A percentile compares a stretch with the other conserved stretches of the same genome.
phyloP scores from a whole-genome alignment of 139 green algal species.

The Tetradesmus lagerheimii region DNA sequence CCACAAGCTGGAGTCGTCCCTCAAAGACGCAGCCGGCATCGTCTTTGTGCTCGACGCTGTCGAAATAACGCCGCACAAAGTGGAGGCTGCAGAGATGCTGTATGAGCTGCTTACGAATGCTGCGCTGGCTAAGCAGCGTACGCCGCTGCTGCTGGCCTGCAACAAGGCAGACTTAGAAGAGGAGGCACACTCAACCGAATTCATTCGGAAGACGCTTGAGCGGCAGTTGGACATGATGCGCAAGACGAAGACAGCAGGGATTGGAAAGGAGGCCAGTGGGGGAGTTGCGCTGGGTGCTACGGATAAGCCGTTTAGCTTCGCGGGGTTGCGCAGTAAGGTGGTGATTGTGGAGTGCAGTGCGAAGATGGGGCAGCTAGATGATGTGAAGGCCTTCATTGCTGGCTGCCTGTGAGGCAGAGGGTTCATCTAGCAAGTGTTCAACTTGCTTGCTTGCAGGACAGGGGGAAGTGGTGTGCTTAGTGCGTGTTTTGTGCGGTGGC shows the following conservation, averaged over 20 bases:
- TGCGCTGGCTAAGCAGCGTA: conserved; percentile 56
- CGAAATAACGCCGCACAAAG: conserved; percentile 79
- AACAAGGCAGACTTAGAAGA: conserved; percentile 93
- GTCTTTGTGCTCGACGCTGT: conserved; percentile 90
- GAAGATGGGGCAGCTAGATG: conserved; percentile 20
- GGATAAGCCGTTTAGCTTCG: conserved; percentile 44
- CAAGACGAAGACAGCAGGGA: conserved; percentile 67
- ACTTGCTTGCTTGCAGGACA: not conserved
- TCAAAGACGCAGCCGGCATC: conserved; percentile 71
- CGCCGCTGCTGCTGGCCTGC: conserved; percentile 92
- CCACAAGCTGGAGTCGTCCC: conserved; percentile 66
- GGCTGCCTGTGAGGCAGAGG: not conserved
- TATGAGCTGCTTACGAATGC: conserved; percentile 72
- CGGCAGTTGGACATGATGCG: conserved; percentile 88
- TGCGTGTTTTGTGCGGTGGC: too few species aligned
- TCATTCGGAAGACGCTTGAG: conserved; percentile 90
- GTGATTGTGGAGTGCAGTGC: conserved; percentile 32
- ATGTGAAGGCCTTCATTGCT: conserved; percentile 47
- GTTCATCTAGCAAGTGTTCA: too few species aligned
- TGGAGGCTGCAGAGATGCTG: conserved; percentile 61
- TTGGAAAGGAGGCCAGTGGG: conserved; percentile 48
- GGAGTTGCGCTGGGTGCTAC: conserved; percentile 31
- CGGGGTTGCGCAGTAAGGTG: conserved; percentile 33
- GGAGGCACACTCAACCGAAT: conserved; percentile 90
- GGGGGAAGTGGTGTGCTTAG: not conserved